Evolutionary conservation across 2,329 filamentous ascomycete genomes (phyloP), one percentile per base, ranked within the genome.

Genomic region (Fusarium pininemorale): DNA sequence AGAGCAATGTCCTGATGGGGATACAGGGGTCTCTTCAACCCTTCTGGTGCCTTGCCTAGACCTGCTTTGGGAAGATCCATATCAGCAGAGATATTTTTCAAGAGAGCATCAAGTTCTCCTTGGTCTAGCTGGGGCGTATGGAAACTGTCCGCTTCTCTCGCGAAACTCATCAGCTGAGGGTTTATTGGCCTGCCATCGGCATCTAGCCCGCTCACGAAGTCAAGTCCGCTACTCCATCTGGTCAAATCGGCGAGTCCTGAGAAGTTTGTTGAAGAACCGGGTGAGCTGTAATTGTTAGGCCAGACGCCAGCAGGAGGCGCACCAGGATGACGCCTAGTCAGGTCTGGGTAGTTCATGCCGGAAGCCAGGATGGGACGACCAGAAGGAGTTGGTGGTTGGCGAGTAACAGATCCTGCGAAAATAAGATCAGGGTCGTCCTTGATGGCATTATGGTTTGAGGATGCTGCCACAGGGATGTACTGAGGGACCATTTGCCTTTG

Each of bases 1-100:
- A 98, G 85, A 12, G 94, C 94, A 82, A 96, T 84, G 76, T 93
- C 91, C 79, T 98, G 95, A 77, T 98, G 95, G 51, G 92, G 90
- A 83, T 96, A 94, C 14, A 98, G 85, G 1, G 87, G 84, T 65
- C 90, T 90, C 66, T 86, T 90, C 78, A 98, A 88, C 3, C 87
- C 91, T 47, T 88, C 87, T 0, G 94, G 94, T 0, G 92, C 94
- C 30, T 89, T 89, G 66, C 93, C 90, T 22, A 92, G 88, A 58
- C 91, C 86, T 62, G 91, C 87, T 35, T 86, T 84, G 0, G 88
- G 85, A 18, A 92, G 86, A 12, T 93, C 90, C 77, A 90, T 87
- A 76, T 95, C 93, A 1, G 93, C 91, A 28, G 90, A 87, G 72
- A 95, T 95, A 69, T 94, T 94, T 50, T 90, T 86, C 16, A 96